phyloP scores from a whole-genome alignment of 1,284 basidiomycete species.

The Sparassis latifolia region DNA sequence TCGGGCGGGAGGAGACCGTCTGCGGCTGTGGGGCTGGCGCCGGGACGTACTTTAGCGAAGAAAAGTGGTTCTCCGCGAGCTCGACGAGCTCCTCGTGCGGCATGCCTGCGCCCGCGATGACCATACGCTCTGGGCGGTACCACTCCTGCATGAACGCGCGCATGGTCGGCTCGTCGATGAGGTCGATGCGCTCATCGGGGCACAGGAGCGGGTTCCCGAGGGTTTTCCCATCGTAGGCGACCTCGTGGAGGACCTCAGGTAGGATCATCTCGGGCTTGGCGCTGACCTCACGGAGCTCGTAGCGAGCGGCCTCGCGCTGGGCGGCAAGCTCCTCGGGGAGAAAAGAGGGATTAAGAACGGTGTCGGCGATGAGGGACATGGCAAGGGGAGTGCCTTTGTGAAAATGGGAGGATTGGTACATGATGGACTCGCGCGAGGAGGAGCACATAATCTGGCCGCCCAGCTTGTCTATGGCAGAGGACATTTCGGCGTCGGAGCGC shows the following conservation, averaged over 20 bases:
- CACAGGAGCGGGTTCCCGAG: conserved; percentile 90
- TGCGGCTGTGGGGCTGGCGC: conserved; percentile 23
- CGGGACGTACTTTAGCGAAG: conserved; percentile 49
- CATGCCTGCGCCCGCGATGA: conserved; percentile 92
- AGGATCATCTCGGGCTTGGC: conserved; percentile 92
- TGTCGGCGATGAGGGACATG: conserved; percentile 87
- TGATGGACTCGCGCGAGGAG: conserved; percentile 90
- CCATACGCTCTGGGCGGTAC: conserved; percentile 92
- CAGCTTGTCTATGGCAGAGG: conserved; percentile 73
- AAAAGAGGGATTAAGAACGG: conserved; percentile 78
- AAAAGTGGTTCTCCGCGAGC: conserved; percentile 80
- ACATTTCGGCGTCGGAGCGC: conserved; percentile 73
- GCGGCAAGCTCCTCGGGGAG: conserved; percentile 75
- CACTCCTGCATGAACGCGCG: conserved; percentile 71
- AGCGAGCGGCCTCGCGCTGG: conserved; percentile 86
- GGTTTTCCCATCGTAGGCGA: conserved; percentile 77
- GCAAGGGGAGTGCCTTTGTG: conserved; percentile 79
- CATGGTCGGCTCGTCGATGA: conserved; percentile 64
- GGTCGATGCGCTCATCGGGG: conserved; percentile 75
- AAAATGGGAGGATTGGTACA: conserved; percentile 98
- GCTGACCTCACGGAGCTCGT: conserved; percentile 86
- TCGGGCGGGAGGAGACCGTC: conserved; percentile 25
- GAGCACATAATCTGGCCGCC: conserved; percentile 93
- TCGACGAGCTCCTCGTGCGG: conserved; percentile 85
- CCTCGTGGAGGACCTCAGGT: conserved; percentile 87